Evolutionary conservation across 441 rosid genomes (phyloP), one percentile per base, ranked within the genome.

Genomic region (Euphorbia corollata): DNA sequence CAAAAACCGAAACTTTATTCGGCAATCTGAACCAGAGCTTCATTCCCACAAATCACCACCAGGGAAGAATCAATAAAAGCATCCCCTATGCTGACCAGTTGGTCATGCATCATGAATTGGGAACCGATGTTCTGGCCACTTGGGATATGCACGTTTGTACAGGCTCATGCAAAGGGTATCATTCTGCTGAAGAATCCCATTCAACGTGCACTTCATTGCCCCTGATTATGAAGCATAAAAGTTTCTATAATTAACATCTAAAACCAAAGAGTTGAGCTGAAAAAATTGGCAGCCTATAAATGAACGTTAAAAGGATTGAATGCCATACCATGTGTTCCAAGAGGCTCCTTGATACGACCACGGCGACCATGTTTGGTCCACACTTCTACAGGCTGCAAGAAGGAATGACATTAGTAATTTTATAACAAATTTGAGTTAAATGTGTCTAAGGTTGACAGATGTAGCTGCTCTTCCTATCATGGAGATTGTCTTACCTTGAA

Each of bases 321-420:
- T 43, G 51, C 16, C 78, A 65, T 79, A 83, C 99, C 97, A 64
- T 94, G 98, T 71, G 99, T 91, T 15, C 97, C 97, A 48, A 91
- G 81, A 73, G 96, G 98, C 79, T 94, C 97, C 88, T 80, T 94
- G 39, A 94, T 76, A 18, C 92, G 93, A 76, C 97, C 97, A 61
- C 96, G 96, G 1, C 87, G 86, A 39, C 97, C 97, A 0, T 86
- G 80, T 75, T 91, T 94, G 7, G 92, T 80, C 87, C 87, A 89
- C 60, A 91, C 93, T 83, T 94, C 98, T 16, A 94, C 93, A 67
- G 96, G 99, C 98, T 93, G 85, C 78, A 81, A 30, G 41, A 55
- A 55, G 48, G 12, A 50, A 56, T 64, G 53, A 64, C n/a, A 54
- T 22, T 51, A 70, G 65, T 39, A 59, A 71, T n/a, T 60, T 57